These are phyloP conservation scores for Pichia occidentalis DNA, from an alignment of 805 yeast genomes.

Conservation along the genomic window DNA sequence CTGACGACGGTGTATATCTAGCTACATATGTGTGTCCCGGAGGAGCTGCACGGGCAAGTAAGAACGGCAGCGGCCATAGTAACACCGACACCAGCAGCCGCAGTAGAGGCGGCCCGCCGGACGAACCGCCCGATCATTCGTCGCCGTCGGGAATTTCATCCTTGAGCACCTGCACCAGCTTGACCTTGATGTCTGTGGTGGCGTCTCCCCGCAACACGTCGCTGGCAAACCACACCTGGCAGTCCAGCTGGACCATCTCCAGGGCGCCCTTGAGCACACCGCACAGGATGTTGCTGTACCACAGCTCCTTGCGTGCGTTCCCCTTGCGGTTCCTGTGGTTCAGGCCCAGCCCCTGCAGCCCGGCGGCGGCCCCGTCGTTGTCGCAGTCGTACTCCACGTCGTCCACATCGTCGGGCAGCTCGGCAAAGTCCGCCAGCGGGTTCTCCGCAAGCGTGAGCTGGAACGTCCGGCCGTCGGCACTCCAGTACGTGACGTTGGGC, in stretches of 20 bases:
- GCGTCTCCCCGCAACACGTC: constrained; percentile 82
- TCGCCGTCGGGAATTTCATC: constrained; percentile 98
- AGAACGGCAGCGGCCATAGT: no score
- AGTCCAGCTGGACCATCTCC: constrained; percentile 93
- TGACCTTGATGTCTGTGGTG: constrained; percentile 70
- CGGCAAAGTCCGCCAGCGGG: constrained; percentile 93
- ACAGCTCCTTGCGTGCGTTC: constrained; percentile 59
- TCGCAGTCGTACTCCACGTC: constrained; percentile 33
- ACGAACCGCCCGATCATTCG: constrained; percentile 42
- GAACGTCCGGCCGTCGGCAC: constrained; percentile 67
- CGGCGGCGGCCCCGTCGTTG: constrained; percentile 87
- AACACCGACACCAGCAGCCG: no score
- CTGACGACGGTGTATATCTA: no score
- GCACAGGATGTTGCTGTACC: constrained; percentile 88
- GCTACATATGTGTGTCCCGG: no score
- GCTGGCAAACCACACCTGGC: constrained; percentile 71
- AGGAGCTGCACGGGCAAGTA: no score
- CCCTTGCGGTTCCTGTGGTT: constrained; percentile 27
- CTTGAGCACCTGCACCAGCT: constrained; percentile 63
- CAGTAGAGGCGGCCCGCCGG: no score
- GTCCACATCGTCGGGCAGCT: constrained; percentile 64
- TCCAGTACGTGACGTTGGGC: constrained; percentile 66
- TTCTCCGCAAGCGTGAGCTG: constrained; percentile 71
- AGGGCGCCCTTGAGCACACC: constrained; percentile 89
- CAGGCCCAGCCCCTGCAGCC: constrained; percentile 21